phyloP scores from a whole-genome alignment of 371 early-diverging fungal genomes.

The Rhizopus sp. region DNA sequence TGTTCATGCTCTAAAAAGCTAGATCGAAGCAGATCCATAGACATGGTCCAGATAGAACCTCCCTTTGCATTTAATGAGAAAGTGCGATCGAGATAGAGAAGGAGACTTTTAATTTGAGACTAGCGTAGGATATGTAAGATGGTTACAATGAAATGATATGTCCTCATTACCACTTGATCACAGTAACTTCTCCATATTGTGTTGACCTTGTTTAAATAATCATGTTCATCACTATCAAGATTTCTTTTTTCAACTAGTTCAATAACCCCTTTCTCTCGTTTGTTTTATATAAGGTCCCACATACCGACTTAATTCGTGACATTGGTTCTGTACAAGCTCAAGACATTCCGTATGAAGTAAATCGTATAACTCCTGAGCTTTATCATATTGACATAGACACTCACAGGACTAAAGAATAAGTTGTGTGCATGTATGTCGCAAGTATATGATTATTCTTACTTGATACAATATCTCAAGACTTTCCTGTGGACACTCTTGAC shows the following conservation, averaged over 20 bases:
- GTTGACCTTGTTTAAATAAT: conserved; percentile 59
- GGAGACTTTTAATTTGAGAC: conserved; percentile 83
- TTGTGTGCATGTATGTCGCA: not conserved
- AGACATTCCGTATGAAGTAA: conserved; percentile 62
- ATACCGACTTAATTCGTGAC: not conserved
- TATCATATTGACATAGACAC: conserved; percentile 82
- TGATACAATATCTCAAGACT: conserved; percentile 87
- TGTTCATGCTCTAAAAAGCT: conserved; percentile 51
- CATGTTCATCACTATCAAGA: conserved; percentile 22
- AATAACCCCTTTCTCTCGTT: no score
- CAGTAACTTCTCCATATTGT: conserved; percentile 68
- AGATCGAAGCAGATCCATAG: conserved; percentile 71
- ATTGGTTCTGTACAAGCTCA: not conserved
- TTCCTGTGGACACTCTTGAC: conserved; percentile 58
- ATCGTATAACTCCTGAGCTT: conserved; percentile 63
- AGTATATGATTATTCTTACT: conserved; percentile 25
- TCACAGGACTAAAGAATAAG: conserved; percentile 66
- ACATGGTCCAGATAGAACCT: conserved; percentile 86
- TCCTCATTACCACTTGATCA: conserved; percentile 62
- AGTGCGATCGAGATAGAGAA: conserved; percentile 91
- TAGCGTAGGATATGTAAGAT: conserved; percentile 16
- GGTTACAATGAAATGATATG: not conserved
- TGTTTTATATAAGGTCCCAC: no score
- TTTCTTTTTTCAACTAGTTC: not conserved
- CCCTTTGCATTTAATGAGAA: conserved; percentile 70